These are phyloP conservation scores for Backusella tarrabulga DNA, from an alignment of 192 early-diverging fungal species.

Conservation along the genomic window DNA sequence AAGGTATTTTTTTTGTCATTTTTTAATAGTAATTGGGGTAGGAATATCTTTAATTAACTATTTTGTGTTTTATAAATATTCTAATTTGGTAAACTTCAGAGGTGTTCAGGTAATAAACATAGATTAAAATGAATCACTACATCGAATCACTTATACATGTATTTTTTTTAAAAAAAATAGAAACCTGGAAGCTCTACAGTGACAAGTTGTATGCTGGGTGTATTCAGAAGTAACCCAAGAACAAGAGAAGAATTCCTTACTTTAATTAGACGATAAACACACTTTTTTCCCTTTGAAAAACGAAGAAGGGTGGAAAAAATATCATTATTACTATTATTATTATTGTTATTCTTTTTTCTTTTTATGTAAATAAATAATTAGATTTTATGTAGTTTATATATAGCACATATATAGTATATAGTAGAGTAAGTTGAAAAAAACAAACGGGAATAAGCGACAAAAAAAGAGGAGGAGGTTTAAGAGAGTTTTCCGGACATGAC, in stretches of 20 bases:
- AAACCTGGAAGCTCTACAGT: conserved; percentile 95
- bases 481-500: conserved; percentile 42
- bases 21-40: not conserved
- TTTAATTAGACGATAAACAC: conserved; percentile 54
- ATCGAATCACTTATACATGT: not conserved
- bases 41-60: not conserved
- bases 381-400: conserved; percentile 4
- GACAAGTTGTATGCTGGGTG: conserved; percentile 94
- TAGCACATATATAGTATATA: not conserved
- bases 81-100: not conserved
- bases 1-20: conserved; percentile 10
- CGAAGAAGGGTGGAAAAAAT: not conserved
- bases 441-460: not conserved
- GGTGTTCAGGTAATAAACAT: conserved; percentile 15
- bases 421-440: not conserved
- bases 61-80: not conserved
- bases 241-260: conserved; percentile 97
- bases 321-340: not conserved
- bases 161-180: conserved; percentile 32
- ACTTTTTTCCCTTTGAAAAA: not conserved
- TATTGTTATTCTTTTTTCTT: not conserved
- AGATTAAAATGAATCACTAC: not conserved
- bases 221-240: conserved; percentile 86
- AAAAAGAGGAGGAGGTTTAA: not conserved
- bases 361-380: conserved; percentile 15